Conservation (phyloP, 1,139 yeast species). For the Tardiomyces digboiensis region DNA sequence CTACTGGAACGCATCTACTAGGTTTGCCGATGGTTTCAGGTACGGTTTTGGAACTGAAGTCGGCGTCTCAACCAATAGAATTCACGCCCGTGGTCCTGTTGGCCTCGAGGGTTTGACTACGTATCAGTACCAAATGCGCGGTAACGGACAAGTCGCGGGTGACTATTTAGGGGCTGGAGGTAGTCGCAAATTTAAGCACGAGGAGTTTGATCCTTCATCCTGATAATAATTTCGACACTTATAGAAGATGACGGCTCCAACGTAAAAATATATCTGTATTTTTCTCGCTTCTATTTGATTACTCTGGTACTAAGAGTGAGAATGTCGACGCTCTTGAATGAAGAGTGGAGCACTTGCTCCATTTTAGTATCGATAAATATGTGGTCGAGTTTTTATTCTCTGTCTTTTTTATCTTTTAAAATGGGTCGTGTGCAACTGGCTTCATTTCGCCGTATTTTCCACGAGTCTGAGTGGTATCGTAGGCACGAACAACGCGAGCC, state of each 20-base stretch:
- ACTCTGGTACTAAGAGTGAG: too few species aligned
- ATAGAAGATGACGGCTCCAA: too few species aligned
- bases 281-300: too few species aligned
- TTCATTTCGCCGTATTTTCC: slow-evolving; percentile 1
- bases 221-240: too few species aligned
- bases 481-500: slow-evolving; percentile 82
- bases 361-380: too few species aligned
- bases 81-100: slow-evolving; percentile 98
- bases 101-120: slow-evolving; percentile 96
- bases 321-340: too few species aligned
- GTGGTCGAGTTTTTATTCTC: too few species aligned
- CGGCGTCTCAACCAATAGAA: slow-evolving; percentile 93
- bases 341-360: too few species aligned
- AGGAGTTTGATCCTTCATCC: slow-evolving; percentile 6
- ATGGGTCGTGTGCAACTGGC: neutral
- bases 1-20: slow-evolving; percentile 96
- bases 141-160: slow-evolving; percentile 85
- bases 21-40: slow-evolving; percentile 98
- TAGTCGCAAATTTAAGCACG: slow-evolving; percentile 61
- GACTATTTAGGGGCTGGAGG: slow-evolving; percentile 96
- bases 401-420: too few species aligned
- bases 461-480: slow-evolving; percentile 67
- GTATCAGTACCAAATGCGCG: slow-evolving; percentile 88
- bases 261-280: too few species aligned
- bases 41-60: slow-evolving; percentile 99